A percentile compares a stretch with the other conserved stretches of the same genome.
Conservation (phyloP, 106 monocot species). For the Triglochin maritima region DNA sequence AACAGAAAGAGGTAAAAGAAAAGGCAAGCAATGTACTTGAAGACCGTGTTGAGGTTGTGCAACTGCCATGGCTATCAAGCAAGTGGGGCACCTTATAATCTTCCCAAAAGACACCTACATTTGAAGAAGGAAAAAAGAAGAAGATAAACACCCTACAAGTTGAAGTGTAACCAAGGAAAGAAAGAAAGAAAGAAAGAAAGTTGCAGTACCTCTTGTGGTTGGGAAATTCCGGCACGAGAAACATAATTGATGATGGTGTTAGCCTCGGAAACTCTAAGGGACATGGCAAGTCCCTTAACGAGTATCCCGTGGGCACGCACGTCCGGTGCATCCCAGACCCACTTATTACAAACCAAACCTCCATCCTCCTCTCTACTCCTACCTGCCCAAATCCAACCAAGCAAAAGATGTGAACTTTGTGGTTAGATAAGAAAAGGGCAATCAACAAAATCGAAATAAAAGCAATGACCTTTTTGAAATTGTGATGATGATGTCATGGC, state of each 20-base stretch:
- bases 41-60: slow-evolving; percentile 79
- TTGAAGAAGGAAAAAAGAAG: neutral
- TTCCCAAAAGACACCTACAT: slow-evolving; percentile 70
- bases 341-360: slow-evolving; percentile 11
- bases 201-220: slow-evolving; percentile 44
- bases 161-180: neutral
- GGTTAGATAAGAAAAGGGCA: no score
- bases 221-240: slow-evolving; percentile 45
- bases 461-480: no score
- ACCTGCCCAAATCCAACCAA: slow-evolving; percentile 21
- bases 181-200: neutral
- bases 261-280: slow-evolving; percentile 71
- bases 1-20: no score
- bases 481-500: no score
- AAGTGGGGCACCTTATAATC: slow-evolving; percentile 63
- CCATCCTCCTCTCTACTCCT: slow-evolving; percentile 19
- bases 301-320: slow-evolving; percentile 49
- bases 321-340: slow-evolving; percentile 72
- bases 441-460: no score
- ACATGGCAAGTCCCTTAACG: slow-evolving; percentile 50
- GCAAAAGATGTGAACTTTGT: no score
- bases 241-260: slow-evolving; percentile 46
- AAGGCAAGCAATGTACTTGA: slow-evolving; percentile 36
- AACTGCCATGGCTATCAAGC: slow-evolving; percentile 75
- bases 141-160: neutral